phyloP scores from a whole-genome alignment of 441 rosid species.

The Eruca vesicaria region DNA sequence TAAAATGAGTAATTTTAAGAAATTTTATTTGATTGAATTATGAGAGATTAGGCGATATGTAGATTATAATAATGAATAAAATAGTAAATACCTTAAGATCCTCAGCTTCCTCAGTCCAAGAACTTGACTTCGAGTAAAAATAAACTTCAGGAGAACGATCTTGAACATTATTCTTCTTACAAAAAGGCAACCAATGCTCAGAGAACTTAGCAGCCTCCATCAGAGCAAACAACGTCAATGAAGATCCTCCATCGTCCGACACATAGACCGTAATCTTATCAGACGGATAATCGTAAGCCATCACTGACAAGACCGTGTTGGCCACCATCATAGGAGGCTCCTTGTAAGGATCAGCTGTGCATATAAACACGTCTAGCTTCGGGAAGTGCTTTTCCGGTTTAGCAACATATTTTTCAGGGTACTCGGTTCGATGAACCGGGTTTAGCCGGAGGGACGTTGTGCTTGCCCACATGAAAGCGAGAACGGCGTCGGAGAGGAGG shows the following conservation, averaged over 20 bases:
- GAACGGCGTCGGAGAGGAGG: conserved; percentile 51
- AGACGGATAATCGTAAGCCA: conserved; percentile 77
- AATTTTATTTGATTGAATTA: neutral
- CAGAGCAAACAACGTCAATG: conserved; percentile 43
- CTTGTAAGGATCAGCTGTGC: conserved; percentile 89
- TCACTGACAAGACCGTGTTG: conserved; percentile 67
- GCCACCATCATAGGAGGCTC: conserved; percentile 75
- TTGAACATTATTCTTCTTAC: conserved; percentile 39
- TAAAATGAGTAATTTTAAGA: neutral
- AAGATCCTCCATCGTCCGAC: conserved; percentile 61
- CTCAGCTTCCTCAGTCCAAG: conserved; percentile 30
- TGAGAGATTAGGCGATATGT: neutral
- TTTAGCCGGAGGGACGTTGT: conserved; percentile 35
- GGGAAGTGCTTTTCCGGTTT: conserved; percentile 38
- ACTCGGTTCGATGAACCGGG: conserved; percentile 48
- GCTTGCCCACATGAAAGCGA: conserved; percentile 62
- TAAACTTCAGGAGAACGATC: conserved; percentile 48
- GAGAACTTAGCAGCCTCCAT: conserved; percentile 50
- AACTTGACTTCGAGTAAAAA: conserved; percentile 31
- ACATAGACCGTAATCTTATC: conserved; percentile 65
- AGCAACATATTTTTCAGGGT: conserved; percentile 44
- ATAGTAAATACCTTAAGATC: conserved; percentile 49
- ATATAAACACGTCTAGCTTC: conserved; percentile 60
- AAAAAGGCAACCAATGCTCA: conserved; percentile 52
- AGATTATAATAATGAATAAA: neutral